phyloP scores from a whole-genome alignment of 352 stramenopile genomes.

The Blastocystis sp. region DNA sequence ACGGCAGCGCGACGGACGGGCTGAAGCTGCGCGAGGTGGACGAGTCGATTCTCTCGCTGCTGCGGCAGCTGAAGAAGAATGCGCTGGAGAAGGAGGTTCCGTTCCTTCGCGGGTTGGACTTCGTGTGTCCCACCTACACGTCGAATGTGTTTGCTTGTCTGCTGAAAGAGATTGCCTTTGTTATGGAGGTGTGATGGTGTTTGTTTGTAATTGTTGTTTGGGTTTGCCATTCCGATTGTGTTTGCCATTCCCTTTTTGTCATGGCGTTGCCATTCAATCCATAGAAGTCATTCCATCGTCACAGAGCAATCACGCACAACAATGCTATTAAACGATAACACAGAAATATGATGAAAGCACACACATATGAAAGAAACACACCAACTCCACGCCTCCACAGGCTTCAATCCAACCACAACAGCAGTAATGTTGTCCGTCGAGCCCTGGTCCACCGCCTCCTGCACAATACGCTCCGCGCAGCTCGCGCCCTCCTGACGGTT shows the following conservation, averaged over 20 bases:
- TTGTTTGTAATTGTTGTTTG: too few relatives aligned
- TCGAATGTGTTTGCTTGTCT: constrained; percentile 34
- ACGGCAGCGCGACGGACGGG: neutral
- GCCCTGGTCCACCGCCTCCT: constrained; percentile 60
- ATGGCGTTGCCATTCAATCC: neutral
- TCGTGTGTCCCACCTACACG: constrained; percentile 6
- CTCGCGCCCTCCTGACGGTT: neutral
- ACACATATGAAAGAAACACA: constrained; percentile 42
- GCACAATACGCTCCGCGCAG: constrained; percentile 45
- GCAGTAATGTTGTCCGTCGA: constrained; percentile 69
- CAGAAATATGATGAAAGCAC: too few relatives aligned
- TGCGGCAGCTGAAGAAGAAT: neutral
- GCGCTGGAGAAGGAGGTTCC: neutral
- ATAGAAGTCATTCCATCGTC: too few relatives aligned
- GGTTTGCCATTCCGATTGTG: neutral
- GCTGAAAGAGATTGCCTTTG: constrained; percentile 1
- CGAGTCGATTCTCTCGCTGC: neutral
- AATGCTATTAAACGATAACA: too few relatives aligned
- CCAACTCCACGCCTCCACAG: neutral
- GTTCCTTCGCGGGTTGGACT: neutral
- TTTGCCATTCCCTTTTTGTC: neutral
- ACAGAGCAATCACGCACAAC: too few relatives aligned
- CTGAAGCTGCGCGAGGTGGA: neutral
- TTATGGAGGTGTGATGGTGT: neutral
- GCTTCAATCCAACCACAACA: constrained; percentile 57